Conservation (phyloP, 1,284 basidiomycete species). For the Boletus sp. region DNA sequence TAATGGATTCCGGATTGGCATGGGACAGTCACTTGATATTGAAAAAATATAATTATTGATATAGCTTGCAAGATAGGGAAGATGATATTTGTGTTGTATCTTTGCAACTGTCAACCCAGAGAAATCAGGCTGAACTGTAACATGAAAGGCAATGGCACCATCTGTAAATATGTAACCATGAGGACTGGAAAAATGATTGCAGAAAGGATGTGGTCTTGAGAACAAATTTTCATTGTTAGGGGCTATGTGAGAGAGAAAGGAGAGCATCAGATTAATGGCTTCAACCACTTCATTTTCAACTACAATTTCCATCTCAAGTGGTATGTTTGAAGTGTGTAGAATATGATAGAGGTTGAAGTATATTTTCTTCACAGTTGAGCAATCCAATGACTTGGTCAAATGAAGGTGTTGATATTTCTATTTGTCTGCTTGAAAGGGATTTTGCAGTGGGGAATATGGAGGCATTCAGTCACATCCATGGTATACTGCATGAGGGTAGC, state of each 20-base stretch:
- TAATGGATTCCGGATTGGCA: too few relatives aligned
- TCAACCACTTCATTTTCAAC: neutral
- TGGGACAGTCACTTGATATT: too few relatives aligned
- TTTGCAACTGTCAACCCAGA: too few relatives aligned
- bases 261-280: neutral
- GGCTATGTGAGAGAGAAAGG: neutral
- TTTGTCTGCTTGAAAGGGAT: slow-evolving; percentile 1
- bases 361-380: neutral
- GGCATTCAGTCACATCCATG: slow-evolving; percentile 2
- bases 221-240: neutral
- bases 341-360: slow-evolving; percentile 6
- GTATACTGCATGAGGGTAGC: slow-evolving; percentile 12
- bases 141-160: too few relatives aligned
- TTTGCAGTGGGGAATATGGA: slow-evolving; percentile 8
- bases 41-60: too few relatives aligned
- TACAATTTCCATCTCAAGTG: neutral
- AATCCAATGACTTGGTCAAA: neutral
- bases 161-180: too few relatives aligned
- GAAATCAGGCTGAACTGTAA: too few relatives aligned
- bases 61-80: too few relatives aligned
- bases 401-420: neutral
- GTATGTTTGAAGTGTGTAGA: neutral
- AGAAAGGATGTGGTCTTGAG: too few relatives aligned
- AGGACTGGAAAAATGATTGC: too few relatives aligned
- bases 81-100: too few relatives aligned